Conservation (phyloP, 345 rosid species). For the Salix exigua region DNA sequence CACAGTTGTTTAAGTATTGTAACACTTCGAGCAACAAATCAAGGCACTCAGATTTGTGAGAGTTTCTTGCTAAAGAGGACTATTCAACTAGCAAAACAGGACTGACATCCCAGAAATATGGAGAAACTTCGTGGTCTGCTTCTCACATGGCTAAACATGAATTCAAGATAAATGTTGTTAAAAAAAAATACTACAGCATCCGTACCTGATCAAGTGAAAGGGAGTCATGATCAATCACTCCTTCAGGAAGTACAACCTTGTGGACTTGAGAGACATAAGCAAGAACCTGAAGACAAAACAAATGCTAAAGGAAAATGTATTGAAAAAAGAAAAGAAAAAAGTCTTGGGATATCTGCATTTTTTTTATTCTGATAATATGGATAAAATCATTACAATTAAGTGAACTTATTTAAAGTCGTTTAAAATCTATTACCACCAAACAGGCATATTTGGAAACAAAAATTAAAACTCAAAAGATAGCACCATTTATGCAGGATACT, state of each 20-base stretch:
- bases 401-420: neutral
- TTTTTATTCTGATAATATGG: neutral
- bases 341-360: neutral
- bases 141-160: neutral
- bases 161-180: neutral
- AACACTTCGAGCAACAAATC: neutral
- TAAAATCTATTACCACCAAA: neutral
- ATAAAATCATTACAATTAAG: neutral
- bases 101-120: neutral
- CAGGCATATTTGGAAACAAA: neutral
- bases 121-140: neutral
- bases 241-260: slow-evolving; percentile 78
- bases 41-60: neutral
- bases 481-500: neutral
- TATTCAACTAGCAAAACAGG: neutral
- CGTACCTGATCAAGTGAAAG: slow-evolving; percentile 78
- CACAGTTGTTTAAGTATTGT: neutral
- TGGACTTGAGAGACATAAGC: slow-evolving; percentile 95
- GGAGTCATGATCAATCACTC: slow-evolving; percentile 54
- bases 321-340: neutral
- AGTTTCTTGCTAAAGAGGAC: neutral
- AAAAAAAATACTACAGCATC: neutral
- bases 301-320: neutral
- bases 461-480: neutral
- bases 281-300: slow-evolving; percentile 53